Percentiles rank a stretch among this genome's conserved stretches.
These are phyloP conservation scores for Secale cereale DNA, from an alignment of 176 grass and related monocot genomes.

Conservation along the genomic window DNA sequence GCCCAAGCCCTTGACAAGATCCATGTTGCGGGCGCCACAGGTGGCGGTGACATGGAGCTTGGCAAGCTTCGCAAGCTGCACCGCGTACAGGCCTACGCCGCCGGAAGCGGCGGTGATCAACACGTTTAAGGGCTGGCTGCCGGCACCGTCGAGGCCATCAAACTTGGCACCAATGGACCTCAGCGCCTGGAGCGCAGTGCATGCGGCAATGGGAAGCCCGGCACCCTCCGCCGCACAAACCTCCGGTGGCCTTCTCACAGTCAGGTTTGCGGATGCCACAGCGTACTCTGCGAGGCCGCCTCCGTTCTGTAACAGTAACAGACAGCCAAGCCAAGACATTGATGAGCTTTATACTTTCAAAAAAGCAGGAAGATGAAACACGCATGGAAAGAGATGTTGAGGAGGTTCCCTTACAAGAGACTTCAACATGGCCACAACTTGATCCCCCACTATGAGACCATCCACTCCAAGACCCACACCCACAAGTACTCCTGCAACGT, in stretches of 20 bases:
- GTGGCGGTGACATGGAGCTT: too few relatives aligned
- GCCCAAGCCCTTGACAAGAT: too few relatives aligned
- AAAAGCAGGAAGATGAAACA: not conserved
- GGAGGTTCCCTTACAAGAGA: slow-evolving; percentile 30
- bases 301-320: slow-evolving; percentile 39
- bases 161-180: slow-evolving; percentile 45
- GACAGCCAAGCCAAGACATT: too few relatives aligned
- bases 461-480: slow-evolving; percentile 45
- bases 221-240: not conserved
- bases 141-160: slow-evolving; percentile 45
- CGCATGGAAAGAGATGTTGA: not conserved
- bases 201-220: slow-evolving; percentile 13
- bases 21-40: too few relatives aligned
- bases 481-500: slow-evolving; percentile 53
- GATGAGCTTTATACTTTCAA: not conserved
- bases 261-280: slow-evolving; percentile 24
- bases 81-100: not conserved
- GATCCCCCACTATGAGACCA: slow-evolving; percentile 48
- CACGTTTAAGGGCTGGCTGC: slow-evolving; percentile 38
- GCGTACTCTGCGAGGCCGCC: slow-evolving; percentile 57
- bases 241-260: slow-evolving; percentile 16
- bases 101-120: slow-evolving; percentile 50
- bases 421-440: slow-evolving; percentile 44
- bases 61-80: slow-evolving; percentile 34
- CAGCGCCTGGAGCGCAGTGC: slow-evolving; percentile 40